Evolutionary conservation across 2,329 filamentous ascomycete genomes (phyloP), one percentile per base, ranked within the genome.

Genomic region (Colletotrichum destructivum): DNA sequence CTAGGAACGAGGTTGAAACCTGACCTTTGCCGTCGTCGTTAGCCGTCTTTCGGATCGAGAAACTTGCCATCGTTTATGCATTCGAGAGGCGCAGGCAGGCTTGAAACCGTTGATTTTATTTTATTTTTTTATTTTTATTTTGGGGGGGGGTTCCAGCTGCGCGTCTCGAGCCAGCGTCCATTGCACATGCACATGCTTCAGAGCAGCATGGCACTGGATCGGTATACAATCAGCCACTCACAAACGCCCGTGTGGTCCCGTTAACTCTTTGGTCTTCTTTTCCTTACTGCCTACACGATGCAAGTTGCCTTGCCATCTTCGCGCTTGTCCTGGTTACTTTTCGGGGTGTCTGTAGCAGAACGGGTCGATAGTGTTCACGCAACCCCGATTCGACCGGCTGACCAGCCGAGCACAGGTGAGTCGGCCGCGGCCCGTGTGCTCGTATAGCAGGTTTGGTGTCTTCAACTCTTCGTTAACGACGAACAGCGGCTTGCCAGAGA

Each of bases 11-110:
- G 38, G 26, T 57, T 15, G 31, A 40, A 13, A 52, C 18, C n/a
- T 31, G 15, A 13, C 21, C 51, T 26, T 40, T 61, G 47, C 51
- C 47, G 35, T 52, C 13, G 23, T 52, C 64, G 44, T 46, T 26
- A 47, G 49, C 49, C n/a, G 18, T 57, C 44, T 57, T 51, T 16
- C 56, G 62, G 68, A 40, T 67, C 18, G 26, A 18, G 15, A 66
- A 66, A 54, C 44, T 47, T 67, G 26, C 49, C 31, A 42, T 62
- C 63, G 23, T 68, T 68, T 57, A 71, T 71, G 68, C 68, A 62
- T 21, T 51, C 51, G 38, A 35, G 63, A 71, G 63, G 68, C 56
- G 68, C 68, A 71, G 68, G 51, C 56, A 44, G 54, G 63, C 68
- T 71, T 71, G 68, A 71, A 71, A 71, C 68, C 49, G 26, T 31